Evolutionary conservation across 2,329 filamentous ascomycete genomes (phyloP), one percentile per base, ranked within the genome.

Genomic region (Tolypocladium sp.): DNA sequence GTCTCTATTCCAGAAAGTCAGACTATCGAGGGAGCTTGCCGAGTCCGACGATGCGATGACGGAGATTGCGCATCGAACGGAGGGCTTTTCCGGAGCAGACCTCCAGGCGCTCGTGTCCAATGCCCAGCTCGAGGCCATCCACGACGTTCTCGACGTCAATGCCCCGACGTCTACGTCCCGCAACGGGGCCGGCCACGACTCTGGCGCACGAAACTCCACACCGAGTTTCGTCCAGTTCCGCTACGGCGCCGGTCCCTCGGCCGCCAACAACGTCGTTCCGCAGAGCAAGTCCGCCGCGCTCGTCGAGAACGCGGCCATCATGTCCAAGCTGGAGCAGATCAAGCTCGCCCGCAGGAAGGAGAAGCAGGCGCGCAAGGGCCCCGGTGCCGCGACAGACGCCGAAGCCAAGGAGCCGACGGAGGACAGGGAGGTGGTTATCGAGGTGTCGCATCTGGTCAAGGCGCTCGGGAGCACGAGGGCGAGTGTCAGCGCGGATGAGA

Each of bases 101-200:
- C 79, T 99, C 4, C 94, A 99, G 72, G 94, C 93, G 0, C 82
- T 99, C 8, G 87, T 97, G 51, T 97, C 96, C 67, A 99, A 99
- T 65, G 92, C 94, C 0, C 94, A 99, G 71, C 82, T 99, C 7
- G 93, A 97, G 76, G 94, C 94, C 35, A 97, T 99, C 63, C 94
- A 99, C 70, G 92, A 97, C 65, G 86, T 95, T 2, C 82, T 99
- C 0, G 88, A 74, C 52, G 67, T 70, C 5, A 85, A 58, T 84
- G 87, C 63, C 6, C 64, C 67, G 78, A 85, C 51, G 67, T 65
- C 65, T 33, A 68, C 66, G 22, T 67, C 63, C 40, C 72, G 69
- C 53, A 70, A 70, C 13, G 69, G 71, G n/a, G 72, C 69, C 62
- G 71, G 73, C 57, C 69, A 71, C 63, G 69, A 73, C 59, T 57